A percentile compares a stretch with the other conserved stretches of the same genome.
Conservation (phyloP, 345 rosid species). For the Citrus sinensis region DNA sequence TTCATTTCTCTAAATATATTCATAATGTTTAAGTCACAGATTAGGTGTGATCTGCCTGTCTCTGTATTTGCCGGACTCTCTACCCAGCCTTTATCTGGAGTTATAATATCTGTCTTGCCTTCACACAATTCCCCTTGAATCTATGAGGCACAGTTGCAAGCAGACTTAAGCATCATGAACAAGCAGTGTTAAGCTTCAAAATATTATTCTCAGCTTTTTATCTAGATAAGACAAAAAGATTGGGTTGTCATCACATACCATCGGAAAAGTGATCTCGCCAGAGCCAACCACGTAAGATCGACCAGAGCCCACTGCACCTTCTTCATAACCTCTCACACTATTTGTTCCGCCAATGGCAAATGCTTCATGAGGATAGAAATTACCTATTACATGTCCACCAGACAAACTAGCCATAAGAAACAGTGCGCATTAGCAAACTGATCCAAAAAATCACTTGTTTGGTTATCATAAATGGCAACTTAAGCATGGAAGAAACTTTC, state of each 20-base stretch:
- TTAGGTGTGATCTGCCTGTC: background rate
- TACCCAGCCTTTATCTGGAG: background rate
- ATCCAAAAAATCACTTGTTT: background rate
- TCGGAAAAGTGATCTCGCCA: conserved; percentile 78
- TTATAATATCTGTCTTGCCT: background rate
- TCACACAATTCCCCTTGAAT: background rate
- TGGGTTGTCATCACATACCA: conserved; percentile 46
- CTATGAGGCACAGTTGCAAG: background rate
- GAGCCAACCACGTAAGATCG: conserved; percentile 86
- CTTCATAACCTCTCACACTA: conserved; percentile 96
- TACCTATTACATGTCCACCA: conserved; percentile 85
- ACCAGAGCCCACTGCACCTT: conserved; percentile 96
- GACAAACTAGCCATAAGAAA: conserved; percentile 53
- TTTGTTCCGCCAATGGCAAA: conserved; percentile 93
- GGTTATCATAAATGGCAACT: background rate
- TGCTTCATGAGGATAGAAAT: conserved; percentile 92
- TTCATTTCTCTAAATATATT: background rate
- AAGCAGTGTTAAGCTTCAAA: background rate
- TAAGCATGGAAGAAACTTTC: background rate
- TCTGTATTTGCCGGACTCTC: background rate
- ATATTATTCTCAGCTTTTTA: background rate
- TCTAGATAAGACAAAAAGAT: background rate
- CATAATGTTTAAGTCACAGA: background rate
- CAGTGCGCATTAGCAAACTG: conserved; percentile 20
- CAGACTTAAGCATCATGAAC: conserved; percentile 1